Evolutionary conservation across 148 eudicot species (phyloP).

Genomic region (Camellia japonica): DNA sequence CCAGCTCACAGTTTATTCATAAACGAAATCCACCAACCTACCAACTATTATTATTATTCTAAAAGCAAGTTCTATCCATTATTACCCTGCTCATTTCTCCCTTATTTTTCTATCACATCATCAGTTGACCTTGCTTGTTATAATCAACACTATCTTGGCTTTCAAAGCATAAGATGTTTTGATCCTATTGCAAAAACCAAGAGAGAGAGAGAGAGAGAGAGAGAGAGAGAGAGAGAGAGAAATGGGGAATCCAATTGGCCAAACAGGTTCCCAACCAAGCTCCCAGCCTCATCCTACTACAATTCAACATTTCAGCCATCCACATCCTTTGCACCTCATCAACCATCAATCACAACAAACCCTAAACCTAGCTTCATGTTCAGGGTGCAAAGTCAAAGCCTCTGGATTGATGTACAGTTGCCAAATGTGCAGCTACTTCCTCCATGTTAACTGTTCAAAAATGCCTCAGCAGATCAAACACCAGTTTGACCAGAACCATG

Average conservation of each 20-base stretch:
- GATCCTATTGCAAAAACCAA: too few species aligned
- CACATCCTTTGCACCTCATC: slow-evolving; percentile 26
- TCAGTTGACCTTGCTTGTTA: not conserved
- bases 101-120: not conserved
- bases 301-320: slow-evolving; percentile 31
- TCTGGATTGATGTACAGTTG: slow-evolving; percentile 29
- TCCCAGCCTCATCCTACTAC: not conserved
- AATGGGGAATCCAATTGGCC: slow-evolving; percentile 11
- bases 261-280: too few species aligned
- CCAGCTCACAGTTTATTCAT: not conserved
- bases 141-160: not conserved
- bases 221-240: not conserved
- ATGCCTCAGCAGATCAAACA: slow-evolving; percentile 36
- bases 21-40: not conserved
- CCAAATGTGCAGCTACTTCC: slow-evolving; percentile 30
- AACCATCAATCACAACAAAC: slow-evolving; percentile 14
- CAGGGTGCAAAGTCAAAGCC: slow-evolving; percentile 27
- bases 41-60: not conserved
- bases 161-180: too few species aligned
- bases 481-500: slow-evolving; percentile 27
- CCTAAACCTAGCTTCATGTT: slow-evolving; percentile 21
- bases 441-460: slow-evolving; percentile 35
- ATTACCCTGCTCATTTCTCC: too few species aligned
- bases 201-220: too few species aligned
- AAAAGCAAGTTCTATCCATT: too few species aligned